These are phyloP conservation scores for Capsicum chinense DNA, from an alignment of 257 asterid species.

Conservation along the genomic window DNA sequence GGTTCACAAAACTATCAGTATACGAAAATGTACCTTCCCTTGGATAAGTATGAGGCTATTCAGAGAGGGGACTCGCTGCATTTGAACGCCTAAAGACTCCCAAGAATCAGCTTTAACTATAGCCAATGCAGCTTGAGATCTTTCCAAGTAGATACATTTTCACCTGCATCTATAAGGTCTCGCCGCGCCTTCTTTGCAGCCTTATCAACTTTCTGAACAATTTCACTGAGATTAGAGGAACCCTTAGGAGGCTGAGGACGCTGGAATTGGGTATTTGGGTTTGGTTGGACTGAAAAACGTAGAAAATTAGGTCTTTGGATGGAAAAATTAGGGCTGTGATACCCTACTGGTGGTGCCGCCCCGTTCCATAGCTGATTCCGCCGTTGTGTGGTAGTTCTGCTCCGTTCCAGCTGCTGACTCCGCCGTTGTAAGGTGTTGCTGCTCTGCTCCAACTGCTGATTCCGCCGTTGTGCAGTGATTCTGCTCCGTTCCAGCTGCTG, in stretches of 20 bases:
- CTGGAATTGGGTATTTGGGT: slow-evolving; percentile 29
- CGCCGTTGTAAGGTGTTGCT: slow-evolving; percentile 23
- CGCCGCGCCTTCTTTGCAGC: slow-evolving; percentile 59
- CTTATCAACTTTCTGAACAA: slow-evolving; percentile 54
- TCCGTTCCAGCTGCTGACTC: slow-evolving; percentile 46
- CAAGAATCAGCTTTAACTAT: slow-evolving; percentile 65
- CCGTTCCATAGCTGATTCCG: no score
- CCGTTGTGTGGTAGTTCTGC: slow-evolving; percentile 2
- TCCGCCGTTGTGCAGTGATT: neutral
- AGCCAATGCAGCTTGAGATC: slow-evolving; percentile 71
- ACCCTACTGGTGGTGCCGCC: slow-evolving; percentile 28
- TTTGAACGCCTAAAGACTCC: slow-evolving; percentile 76
- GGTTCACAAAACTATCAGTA: neutral
- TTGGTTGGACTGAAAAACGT: slow-evolving; percentile 23
- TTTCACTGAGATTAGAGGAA: slow-evolving; percentile 33
- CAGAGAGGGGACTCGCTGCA: slow-evolving; percentile 85
- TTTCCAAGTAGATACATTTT: slow-evolving; percentile 72
- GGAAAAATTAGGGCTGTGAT: slow-evolving; percentile 49
- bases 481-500: slow-evolving; percentile 43
- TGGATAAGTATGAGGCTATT: slow-evolving; percentile 53
- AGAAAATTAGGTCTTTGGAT: no score
- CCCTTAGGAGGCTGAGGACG: slow-evolving; percentile 23
- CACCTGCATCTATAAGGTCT: slow-evolving; percentile 50
- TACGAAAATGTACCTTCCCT: slow-evolving; percentile 58
- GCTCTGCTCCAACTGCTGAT: no score